phyloP scores from a whole-genome alignment of 371 early-diverging fungal species.

The Lichtheimia ramosa region DNA sequence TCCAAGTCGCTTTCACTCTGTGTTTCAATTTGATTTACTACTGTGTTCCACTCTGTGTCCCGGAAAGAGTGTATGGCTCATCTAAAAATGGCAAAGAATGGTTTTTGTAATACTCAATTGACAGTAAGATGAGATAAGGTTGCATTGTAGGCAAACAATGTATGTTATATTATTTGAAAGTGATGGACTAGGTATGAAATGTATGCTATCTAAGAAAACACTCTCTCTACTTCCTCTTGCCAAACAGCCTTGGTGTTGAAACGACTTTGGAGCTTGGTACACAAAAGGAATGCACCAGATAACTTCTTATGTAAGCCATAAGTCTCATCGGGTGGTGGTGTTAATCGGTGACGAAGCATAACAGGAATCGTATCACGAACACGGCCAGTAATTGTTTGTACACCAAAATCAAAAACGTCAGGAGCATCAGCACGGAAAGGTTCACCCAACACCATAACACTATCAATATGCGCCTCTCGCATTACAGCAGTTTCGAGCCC shows the following conservation, averaged over 20 bases:
- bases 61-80: no score
- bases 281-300: slow-evolving; percentile 91
- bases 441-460: slow-evolving; percentile 84
- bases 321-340: slow-evolving; percentile 96
- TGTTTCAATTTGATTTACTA: no score
- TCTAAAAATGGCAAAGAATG: no score
- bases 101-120: no score
- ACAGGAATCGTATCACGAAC: slow-evolving; percentile 90
- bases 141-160: no score
- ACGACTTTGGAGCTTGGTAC: slow-evolving; percentile 78
- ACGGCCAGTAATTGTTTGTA: slow-evolving; percentile 77
- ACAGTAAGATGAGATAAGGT: no score
- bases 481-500: slow-evolving; percentile 89
- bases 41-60: no score
- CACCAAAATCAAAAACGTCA: slow-evolving; percentile 74
- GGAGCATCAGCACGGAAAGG: slow-evolving; percentile 72
- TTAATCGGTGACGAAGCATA: slow-evolving; percentile 91
- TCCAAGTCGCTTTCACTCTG: no score
- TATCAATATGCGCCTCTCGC: slow-evolving; percentile 88
- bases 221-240: slow-evolving; percentile 43
- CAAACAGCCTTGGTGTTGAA: slow-evolving; percentile 74
- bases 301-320: slow-evolving; percentile 95
- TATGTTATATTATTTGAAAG: no score
- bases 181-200: no score
- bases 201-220: neutral